Percentiles rank a stretch among this genome's conserved stretches.
Conservation (phyloP, 345 rosid genomes). For the Syzygium jambos region DNA sequence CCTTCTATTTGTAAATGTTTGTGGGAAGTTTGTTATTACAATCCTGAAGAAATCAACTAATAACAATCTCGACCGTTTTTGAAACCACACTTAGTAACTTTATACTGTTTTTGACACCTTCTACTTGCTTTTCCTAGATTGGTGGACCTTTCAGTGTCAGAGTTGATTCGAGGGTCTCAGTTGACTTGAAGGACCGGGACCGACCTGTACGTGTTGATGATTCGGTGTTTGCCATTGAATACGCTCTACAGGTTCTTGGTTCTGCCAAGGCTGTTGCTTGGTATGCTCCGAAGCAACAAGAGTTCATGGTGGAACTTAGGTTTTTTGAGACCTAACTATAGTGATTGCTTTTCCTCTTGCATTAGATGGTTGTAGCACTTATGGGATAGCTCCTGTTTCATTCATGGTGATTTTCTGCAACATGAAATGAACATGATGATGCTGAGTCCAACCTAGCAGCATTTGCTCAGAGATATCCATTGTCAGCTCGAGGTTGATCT, state of each 20-base stretch:
- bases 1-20: background rate
- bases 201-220: slow-evolving; percentile 33
- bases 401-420: background rate
- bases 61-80: background rate
- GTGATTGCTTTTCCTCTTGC: background rate
- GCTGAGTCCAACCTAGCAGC: background rate
- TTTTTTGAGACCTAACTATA: slow-evolving; percentile 50
- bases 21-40: background rate
- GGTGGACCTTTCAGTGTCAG: slow-evolving; percentile 86
- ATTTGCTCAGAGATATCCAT: background rate
- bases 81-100: background rate
- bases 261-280: slow-evolving; percentile 93
- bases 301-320: slow-evolving; percentile 84
- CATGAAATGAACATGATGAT: background rate
- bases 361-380: background rate
- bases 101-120: background rate
- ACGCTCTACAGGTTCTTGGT: slow-evolving; percentile 78
- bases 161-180: slow-evolving; percentile 57
- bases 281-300: slow-evolving; percentile 78
- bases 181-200: slow-evolving; percentile 43
- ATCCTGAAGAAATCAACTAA: background rate
- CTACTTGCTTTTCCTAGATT: slow-evolving; percentile 38
- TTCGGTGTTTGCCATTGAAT: slow-evolving; percentile 71
- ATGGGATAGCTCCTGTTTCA: background rate
- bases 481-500: background rate